Evolutionary conservation across 108 stramenopile genomes (phyloP), one percentile per base, ranked within the genome.

Genomic region (Mediolabrus comicus): DNA sequence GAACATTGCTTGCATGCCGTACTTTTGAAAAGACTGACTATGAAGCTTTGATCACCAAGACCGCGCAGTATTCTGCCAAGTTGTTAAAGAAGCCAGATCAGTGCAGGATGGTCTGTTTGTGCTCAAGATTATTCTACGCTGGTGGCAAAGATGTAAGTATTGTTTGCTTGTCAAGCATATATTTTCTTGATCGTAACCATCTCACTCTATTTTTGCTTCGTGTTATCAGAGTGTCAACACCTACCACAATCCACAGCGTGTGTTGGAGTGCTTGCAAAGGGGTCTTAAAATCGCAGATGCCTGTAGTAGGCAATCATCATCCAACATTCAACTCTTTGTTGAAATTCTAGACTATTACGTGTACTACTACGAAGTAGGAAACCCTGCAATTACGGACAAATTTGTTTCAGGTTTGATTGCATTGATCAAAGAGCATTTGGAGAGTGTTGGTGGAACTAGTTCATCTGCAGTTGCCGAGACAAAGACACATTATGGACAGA

Each of bases 291-390:
- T 95, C 22, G 96, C 96, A 0, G 96, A 98, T 80, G 86, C 87
- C 4, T 97, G 96, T 65, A 95, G 91, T 26, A 71, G 75, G 36
- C 53, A 83, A 0, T 79, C 90, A 31, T 78, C 91, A 13, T 63
- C 80, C 14, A 84, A 97, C 64, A 76, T 97, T 6, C 54, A 65
- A 4, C 88, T 99, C 3, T 99, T 99, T 77, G 95, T 98, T 4
- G 95, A 98, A 72, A 89, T 99, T 30, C 69, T 99, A 9, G 96
- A 99, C 63, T 88, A 88, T 39, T 99, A 98, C 70, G 66, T 98
- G 3, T 96, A 93, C 75, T 98, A 94, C 73, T 99, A 94, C 51
- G 98, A 98, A 49, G 83, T 84, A 30, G 84, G 87, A 63, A 91
- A 89, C 67, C 96, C 96, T 16, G 72, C 79, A 22, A 95, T 98